phyloP scores from a whole-genome alignment of 257 asterid species.

The Verbena officinalis region DNA sequence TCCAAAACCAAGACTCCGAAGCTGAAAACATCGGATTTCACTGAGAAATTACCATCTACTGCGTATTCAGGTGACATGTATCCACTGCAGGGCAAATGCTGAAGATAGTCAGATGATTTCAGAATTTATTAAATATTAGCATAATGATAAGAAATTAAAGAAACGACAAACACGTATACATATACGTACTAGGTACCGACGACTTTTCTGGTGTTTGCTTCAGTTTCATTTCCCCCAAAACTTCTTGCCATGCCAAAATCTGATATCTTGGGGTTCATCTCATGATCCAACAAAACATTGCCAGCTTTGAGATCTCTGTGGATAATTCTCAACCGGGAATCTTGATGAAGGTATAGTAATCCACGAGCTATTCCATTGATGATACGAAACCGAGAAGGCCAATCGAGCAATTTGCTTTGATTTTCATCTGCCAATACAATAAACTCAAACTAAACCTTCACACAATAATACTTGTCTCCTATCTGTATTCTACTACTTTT shows the following conservation, averaged over 20 bases:
- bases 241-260: slow-evolving; percentile 33
- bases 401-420: slow-evolving; percentile 27
- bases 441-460: background rate
- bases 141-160: too few species aligned
- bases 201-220: slow-evolving; percentile 23
- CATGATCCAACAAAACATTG: slow-evolving; percentile 24
- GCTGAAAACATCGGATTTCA: slow-evolving; percentile 29
- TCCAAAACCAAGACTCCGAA: slow-evolving; percentile 27
- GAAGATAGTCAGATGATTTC: background rate
- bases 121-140: too few species aligned
- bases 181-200: slow-evolving; percentile 28
- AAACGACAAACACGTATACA: too few species aligned
- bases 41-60: slow-evolving; percentile 31
- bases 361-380: slow-evolving; percentile 35
- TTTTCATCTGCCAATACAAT: slow-evolving; percentile 21
- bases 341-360: slow-evolving; percentile 31
- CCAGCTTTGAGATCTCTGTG: slow-evolving; percentile 13
- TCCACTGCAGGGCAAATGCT: slow-evolving; percentile 20
- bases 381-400: slow-evolving; percentile 27
- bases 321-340: slow-evolving; percentile 26
- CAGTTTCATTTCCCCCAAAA: slow-evolving; percentile 27
- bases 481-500: background rate
- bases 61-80: slow-evolving; percentile 32
- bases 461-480: background rate
- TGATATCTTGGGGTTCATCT: slow-evolving; percentile 30